Evolutionary conservation across 768 basidiomycete species (phyloP), one percentile per base, ranked within the genome.

Genomic region (Leucocoprinus sp.): DNA sequence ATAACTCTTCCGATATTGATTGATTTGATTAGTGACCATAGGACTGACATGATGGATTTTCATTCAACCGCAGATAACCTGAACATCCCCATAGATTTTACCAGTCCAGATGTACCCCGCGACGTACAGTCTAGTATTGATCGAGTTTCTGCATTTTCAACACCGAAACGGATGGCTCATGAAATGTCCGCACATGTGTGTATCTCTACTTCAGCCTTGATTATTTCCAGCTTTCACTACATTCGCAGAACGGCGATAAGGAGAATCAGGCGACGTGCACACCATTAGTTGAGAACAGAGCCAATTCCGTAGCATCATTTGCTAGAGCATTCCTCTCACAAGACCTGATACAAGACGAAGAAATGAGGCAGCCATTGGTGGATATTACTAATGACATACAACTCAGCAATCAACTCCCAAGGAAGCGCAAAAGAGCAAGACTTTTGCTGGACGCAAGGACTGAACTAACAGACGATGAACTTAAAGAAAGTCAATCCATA

Each of bases 401-500:
- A 33, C 50, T 50, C 46, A 47, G 17, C 14, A 52, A 23, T 19
- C 26, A 51, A 11, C 51, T 51, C 5, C 42, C 22, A 42, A 64
- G 59, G 55, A 66, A 64, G 50, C 39, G 52, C 43, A 84, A 76
- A 56, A 60, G 68, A 45, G 83, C 73, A 8, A 70, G 80, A 36
- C 57, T 81, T 33, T 63, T 85, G 3, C 60, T 91, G 5, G 89
- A 92, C 59, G 63, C 71, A 4, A 72, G 85, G 49, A 92, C 80
- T 4, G 89, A 92, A 57, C 64, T 92, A 28, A 86, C 87, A 4
- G 85, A 90, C 48, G 82, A 85, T 3, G 86, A 92, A 62, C 66
- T 92, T 35, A 84, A 82, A 68, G 89, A 78, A 46, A 50, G 21
- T 28, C 18, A 31, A 34, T 15, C n/a, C n/a, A n/a, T n/a, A n/a